These are phyloP conservation scores for Sporothrix dimorphospora DNA, from an alignment of 2,329 filamentous ascomycete species.

Conservation along the genomic window DNA sequence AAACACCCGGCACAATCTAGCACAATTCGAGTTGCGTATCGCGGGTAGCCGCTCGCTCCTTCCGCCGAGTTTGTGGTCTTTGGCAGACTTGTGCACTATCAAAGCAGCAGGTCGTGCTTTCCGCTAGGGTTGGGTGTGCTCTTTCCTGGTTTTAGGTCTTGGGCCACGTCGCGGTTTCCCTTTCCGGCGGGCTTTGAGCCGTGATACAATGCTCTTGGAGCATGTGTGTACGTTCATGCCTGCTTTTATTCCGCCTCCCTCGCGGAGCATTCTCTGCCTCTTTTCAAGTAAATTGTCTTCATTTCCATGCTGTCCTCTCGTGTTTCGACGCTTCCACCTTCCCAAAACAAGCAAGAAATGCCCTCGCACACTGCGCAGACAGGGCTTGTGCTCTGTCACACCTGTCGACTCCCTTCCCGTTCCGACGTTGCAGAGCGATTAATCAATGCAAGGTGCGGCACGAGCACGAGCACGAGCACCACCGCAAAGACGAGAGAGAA, in stretches of 20 bases:
- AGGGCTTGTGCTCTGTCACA: background rate
- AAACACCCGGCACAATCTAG: background rate
- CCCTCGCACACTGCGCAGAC: background rate
- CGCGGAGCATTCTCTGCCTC: background rate
- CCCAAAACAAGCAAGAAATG: background rate
- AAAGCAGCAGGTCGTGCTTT: background rate
- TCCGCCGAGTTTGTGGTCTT: background rate
- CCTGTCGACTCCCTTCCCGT: slow-evolving; percentile 1
- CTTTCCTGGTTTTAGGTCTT: background rate
- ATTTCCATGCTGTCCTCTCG: background rate
- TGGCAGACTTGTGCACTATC: background rate
- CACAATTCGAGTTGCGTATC: background rate
- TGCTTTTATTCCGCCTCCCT: background rate
- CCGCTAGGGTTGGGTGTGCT: slow-evolving; percentile 2
- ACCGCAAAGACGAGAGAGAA: background rate
- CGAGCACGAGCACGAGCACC: background rate
- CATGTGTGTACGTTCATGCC: background rate
- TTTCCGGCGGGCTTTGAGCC: background rate
- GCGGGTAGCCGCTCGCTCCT: slow-evolving; percentile 4
- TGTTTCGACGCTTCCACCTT: background rate
- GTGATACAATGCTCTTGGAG: background rate
- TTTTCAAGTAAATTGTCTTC: background rate
- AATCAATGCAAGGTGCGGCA: slow-evolving; percentile 17
- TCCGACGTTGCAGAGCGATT: background rate
- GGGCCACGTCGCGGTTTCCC: slow-evolving; percentile 4